A percentile compares a stretch with the other conserved stretches of the same genome.
Conservation (phyloP, 371 early-diverging fungal species). For the Mortierella sp. region DNA sequence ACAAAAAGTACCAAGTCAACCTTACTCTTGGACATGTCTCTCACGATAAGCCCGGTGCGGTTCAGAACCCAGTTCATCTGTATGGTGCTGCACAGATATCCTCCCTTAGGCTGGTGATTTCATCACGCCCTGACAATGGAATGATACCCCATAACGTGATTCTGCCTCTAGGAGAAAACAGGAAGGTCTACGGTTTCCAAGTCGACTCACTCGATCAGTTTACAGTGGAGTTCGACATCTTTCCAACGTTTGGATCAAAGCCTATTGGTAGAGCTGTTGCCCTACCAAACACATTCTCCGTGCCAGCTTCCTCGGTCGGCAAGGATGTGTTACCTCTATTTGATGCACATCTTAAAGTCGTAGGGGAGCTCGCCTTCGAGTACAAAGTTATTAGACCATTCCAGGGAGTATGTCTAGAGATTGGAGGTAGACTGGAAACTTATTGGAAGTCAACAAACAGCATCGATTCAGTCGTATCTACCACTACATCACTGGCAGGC, state of each 20-base stretch:
- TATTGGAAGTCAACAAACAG: slow-evolving; percentile 96
- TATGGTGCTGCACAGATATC: slow-evolving; percentile 79
- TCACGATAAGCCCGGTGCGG: slow-evolving; percentile 19
- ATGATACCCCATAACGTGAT: slow-evolving; percentile 93
- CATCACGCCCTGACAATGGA: slow-evolving; percentile 87
- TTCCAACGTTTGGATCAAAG: slow-evolving; percentile 95
- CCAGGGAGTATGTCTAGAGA: slow-evolving; percentile 84
- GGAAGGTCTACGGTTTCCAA: slow-evolving; percentile 86
- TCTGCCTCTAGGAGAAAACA: slow-evolving; percentile 87
- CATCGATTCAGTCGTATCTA: slow-evolving; percentile 57
- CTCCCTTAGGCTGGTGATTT: slow-evolving; percentile 68
- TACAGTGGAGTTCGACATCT: slow-evolving; percentile 91
- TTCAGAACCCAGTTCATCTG: slow-evolving; percentile 66
- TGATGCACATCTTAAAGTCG: slow-evolving; percentile 87
- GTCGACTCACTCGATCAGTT: slow-evolving; percentile 82
- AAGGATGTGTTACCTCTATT: slow-evolving; percentile 78
- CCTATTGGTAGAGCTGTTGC: slow-evolving; percentile 92
- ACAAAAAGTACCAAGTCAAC: slow-evolving; percentile 74
- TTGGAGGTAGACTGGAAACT: slow-evolving; percentile 95
- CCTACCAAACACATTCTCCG: slow-evolving; percentile 76
- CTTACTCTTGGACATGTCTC: slow-evolving; percentile 41
- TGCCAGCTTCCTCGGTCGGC: slow-evolving; percentile 46
- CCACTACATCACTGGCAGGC: slow-evolving; percentile 22
- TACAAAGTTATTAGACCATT: slow-evolving; percentile 90
- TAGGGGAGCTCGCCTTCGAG: slow-evolving; percentile 90